Conservation (phyloP, 768 basidiomycete genomes). For the Psilocybe azurescens region DNA sequence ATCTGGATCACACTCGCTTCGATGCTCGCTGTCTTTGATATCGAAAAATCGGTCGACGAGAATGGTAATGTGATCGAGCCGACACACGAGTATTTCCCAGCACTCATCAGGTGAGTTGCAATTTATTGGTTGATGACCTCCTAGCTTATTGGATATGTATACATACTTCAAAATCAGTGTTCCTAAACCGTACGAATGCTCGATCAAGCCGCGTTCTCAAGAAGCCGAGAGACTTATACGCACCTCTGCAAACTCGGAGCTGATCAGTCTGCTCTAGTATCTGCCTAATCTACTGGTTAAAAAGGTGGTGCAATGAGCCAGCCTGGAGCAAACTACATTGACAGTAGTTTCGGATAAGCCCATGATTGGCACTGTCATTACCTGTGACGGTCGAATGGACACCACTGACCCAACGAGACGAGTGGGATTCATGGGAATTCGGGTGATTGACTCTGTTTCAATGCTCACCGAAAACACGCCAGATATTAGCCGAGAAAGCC, state of each 20-base stretch:
- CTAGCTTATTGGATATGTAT: neutral
- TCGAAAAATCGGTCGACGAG: conserved; percentile 3
- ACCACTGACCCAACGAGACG: too few relatives aligned
- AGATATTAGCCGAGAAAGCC: too few relatives aligned
- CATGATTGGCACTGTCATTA: too few relatives aligned
- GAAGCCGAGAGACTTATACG: neutral
- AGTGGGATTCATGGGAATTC: too few relatives aligned
- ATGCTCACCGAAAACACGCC: too few relatives aligned
- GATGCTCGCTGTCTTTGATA: conserved; percentile 8
- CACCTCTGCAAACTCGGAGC: neutral
- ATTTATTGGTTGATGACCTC: neutral
- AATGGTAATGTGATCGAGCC: conserved; percentile 8
- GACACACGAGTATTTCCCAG: conserved; percentile 5
- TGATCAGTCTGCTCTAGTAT: neutral
- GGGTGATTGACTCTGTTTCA: too few relatives aligned
- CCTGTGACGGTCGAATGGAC: too few relatives aligned
- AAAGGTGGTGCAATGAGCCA: too few relatives aligned
- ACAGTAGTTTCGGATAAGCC: too few relatives aligned
- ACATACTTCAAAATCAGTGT: neutral
- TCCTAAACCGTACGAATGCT: conserved; percentile 10
- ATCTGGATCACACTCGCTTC: conserved; percentile 14
- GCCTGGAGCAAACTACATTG: too few relatives aligned
- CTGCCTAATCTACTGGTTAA: neutral
- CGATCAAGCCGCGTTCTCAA: conserved; percentile 11
- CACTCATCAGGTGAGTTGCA: conserved; percentile 10